Base-by-base conservation (phyloP, 2,329 filamentous ascomycete species). In the Ascochyta koolunga region DNA sequence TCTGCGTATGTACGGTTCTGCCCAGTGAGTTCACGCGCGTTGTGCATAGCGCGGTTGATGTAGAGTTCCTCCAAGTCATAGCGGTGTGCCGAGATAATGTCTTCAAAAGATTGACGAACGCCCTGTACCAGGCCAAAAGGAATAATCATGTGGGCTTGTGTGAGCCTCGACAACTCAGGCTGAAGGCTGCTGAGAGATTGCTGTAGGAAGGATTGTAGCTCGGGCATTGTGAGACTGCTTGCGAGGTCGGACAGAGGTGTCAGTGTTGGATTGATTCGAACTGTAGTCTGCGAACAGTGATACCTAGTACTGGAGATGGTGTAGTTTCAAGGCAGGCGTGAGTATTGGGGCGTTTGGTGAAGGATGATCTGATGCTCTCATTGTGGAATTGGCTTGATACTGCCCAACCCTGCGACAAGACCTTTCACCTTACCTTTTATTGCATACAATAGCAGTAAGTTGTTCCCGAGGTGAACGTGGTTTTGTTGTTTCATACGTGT, bases 1-100 rank as follows among this genome's bases (percentile, higher is more conserved):
- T 38, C 35, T n/a, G 37, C 47, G n/a, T 55, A 55, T 10, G 33
- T 43, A 29, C 39, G 39, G 4, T 36, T 38, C 6, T 40, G 46
- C 15, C 18, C 25, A 6, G 27, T 22, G 24, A 55, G 42, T 31
- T 29, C 2, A 4, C 16, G 3, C 29, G 43, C 27, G 25, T 56
- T 51, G 10, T 13, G n/a, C 9, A 7, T 4, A 19, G 35, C 35
- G 9, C 48, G 48, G 21, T n/a, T 4, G n/a, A 51, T 45, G 22
- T 51, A 51, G 27, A 51, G 11, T 6, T 5, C 2, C 7, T 51
- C 40, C 1, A 2, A 21, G 11, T 51, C 40, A n/a, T 40, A 45
- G 3, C 21, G n/a, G 25, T 51, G 33, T 33, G n/a, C n/a, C 32
- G 48, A 31, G 7, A 51, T 51, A 6, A 35, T 27, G 2, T 29